Evolutionary conservation across 2,329 filamentous ascomycete genomes (phyloP).

Genomic region (Amauroascus verrucosus): DNA sequence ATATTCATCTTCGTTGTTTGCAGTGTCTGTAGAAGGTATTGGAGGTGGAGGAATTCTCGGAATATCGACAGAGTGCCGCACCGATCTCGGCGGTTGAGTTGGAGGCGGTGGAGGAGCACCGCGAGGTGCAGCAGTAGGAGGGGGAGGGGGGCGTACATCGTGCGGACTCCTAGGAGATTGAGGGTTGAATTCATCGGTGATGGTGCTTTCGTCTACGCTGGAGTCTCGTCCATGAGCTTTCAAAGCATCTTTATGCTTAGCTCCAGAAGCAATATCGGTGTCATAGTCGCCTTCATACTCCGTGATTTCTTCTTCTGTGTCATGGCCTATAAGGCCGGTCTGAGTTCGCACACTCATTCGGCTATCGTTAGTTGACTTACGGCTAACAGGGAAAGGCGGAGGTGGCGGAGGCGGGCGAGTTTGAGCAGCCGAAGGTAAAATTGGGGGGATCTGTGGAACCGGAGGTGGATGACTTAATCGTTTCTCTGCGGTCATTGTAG

Average conservation of each 20-base stretch:
- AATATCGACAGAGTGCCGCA: constrained; percentile 57
- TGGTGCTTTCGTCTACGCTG: constrained; percentile 59
- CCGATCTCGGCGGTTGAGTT: constrained; percentile 46
- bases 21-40: constrained; percentile 40
- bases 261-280: constrained; percentile 89
- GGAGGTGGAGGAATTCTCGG: constrained; percentile 62
- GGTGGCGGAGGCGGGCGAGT: constrained; percentile 56
- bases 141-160: constrained; percentile 41
- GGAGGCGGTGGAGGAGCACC: constrained; percentile 57
- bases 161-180: constrained; percentile 38
- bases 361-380: constrained; percentile 51
- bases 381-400: constrained; percentile 39
- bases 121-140: constrained; percentile 47
- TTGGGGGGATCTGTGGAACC: constrained; percentile 31
- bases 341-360: constrained; percentile 34
- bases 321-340: constrained; percentile 42
- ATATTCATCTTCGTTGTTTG: constrained; percentile 44
- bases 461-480: constrained; percentile 36
- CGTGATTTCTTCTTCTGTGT: constrained; percentile 68
- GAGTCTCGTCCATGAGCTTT: constrained; percentile 70
- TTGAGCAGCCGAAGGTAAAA: constrained; percentile 40
- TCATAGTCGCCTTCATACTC: constrained; percentile 98
- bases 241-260: constrained; percentile 85
- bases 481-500: constrained; percentile 29
- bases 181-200: constrained; percentile 45